Conservation (phyloP, 2,329 filamentous ascomycete genomes). For the Teratosphaeria nubilosa region DNA sequence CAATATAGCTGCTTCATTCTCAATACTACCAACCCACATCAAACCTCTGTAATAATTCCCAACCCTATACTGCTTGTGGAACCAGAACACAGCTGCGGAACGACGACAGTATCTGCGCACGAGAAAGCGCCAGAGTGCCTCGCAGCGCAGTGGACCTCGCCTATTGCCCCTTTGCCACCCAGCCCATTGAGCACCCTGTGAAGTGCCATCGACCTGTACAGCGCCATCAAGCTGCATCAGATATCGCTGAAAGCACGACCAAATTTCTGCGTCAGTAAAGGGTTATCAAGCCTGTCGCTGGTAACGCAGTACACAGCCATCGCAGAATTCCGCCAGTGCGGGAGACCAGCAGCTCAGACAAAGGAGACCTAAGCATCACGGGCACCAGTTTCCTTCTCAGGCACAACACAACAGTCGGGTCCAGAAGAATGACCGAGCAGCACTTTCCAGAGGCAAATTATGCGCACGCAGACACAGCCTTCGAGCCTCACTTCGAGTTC, state of each 20-base stretch:
- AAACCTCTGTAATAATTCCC: background rate
- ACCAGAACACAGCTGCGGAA: background rate
- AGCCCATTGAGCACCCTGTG: background rate
- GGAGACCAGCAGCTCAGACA: background rate
- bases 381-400: background rate
- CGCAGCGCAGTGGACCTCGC: background rate
- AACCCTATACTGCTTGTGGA: background rate
- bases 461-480: conserved; percentile 12
- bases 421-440: background rate
- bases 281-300: background rate
- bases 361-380: background rate
- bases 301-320: background rate
- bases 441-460: background rate
- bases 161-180: background rate
- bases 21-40: background rate
- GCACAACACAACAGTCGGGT: background rate
- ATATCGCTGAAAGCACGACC: background rate
- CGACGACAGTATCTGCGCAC: background rate
- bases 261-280: too few species aligned
- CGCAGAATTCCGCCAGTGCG: background rate
- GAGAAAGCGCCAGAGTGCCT: background rate
- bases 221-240: background rate
- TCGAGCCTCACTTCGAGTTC: conserved; percentile 17
- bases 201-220: background rate
- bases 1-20: background rate